Evolutionary conservation across 768 basidiomycete species (phyloP).

Genomic region (Tylopilus balloui): DNA sequence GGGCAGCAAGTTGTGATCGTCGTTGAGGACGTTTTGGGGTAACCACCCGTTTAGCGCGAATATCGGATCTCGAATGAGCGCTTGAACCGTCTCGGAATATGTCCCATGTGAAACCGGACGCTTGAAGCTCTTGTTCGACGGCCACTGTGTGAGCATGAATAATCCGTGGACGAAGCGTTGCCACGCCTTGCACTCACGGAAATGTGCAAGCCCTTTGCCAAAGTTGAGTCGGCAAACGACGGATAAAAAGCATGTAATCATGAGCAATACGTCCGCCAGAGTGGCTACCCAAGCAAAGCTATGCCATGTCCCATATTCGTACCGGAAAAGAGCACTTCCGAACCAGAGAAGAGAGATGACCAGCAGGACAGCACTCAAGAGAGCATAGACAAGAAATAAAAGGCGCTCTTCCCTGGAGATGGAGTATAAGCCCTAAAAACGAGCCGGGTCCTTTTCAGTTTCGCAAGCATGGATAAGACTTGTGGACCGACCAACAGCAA

Average conservation of each 20-base stretch:
- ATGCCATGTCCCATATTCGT: slow-evolving; percentile 31
- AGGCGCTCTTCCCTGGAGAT: slow-evolving; percentile 42
- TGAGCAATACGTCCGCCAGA: slow-evolving; percentile 38
- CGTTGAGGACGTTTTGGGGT: not conserved
- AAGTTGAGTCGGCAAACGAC: slow-evolving; percentile 51
- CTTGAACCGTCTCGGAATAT: slow-evolving; percentile 6
- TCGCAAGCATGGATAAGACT: not conserved
- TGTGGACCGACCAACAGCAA: slow-evolving; percentile 36
- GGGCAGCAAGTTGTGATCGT: not conserved
- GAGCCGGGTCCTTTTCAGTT: not conserved
- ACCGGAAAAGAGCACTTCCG: slow-evolving; percentile 34
- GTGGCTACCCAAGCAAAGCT: slow-evolving; percentile 47
- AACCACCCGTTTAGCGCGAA: not conserved
- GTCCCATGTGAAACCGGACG: slow-evolving; percentile 17
- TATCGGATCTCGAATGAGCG: not conserved
- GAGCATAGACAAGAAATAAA: slow-evolving; percentile 38
- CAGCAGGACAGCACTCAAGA: slow-evolving; percentile 37
- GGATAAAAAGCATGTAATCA: slow-evolving; percentile 40
- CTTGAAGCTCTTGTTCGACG: slow-evolving; percentile 15
- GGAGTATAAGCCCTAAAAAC: slow-evolving; percentile 44
- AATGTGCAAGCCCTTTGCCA: slow-evolving; percentile 51
- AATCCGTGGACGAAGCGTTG: not conserved
- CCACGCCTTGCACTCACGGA: slow-evolving; percentile 34
- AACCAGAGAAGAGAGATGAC: slow-evolving; percentile 41
- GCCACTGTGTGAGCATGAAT: slow-evolving; percentile 8